A percentile compares a stretch with the other conserved stretches of the same genome.
These are phyloP conservation scores for Crithidia sp. DNA, from an alignment of 208 protist genomes.

Conservation along the genomic window DNA sequence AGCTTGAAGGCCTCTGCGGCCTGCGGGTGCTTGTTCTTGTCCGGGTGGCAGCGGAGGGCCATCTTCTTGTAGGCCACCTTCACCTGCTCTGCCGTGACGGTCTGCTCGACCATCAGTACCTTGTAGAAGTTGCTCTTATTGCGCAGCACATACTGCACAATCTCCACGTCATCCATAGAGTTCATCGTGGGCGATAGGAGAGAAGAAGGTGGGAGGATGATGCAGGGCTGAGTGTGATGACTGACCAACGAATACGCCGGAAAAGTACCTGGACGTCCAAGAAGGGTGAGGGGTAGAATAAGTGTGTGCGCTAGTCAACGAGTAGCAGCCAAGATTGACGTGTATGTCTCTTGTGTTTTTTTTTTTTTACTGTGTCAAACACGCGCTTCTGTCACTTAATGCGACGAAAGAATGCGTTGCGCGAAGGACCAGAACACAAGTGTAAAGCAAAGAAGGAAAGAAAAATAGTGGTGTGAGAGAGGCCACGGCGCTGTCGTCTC, in stretches of 20 bases:
- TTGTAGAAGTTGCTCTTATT: constrained; percentile 83
- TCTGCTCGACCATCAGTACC: constrained; percentile 71
- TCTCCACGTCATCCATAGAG: constrained; percentile 61
- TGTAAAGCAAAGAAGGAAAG: too few species aligned
- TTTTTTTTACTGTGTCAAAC: too few species aligned
- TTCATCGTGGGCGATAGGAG: constrained; percentile 39
- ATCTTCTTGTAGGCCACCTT: constrained; percentile 90
- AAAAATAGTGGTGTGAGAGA: too few species aligned
- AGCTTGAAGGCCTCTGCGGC: constrained; percentile 92
- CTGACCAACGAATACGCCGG: neutral
- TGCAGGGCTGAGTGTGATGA: too few species aligned
- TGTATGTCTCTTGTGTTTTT: too few species aligned
- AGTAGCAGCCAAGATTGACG: too few species aligned
- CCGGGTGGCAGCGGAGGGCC: constrained; percentile 90
- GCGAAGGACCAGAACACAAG: too few species aligned
- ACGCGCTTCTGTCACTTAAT: too few species aligned
- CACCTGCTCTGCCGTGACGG: constrained; percentile 68
- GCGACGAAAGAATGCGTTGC: too few species aligned
- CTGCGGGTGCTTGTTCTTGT: constrained; percentile 86
- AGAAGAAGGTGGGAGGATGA: neutral
- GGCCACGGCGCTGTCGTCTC: too few species aligned
- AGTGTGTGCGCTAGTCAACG: too few species aligned
- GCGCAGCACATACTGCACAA: constrained; percentile 80
- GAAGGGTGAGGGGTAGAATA: too few species aligned
- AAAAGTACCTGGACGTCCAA: neutral